phyloP scores from a whole-genome alignment of 2,329 filamentous ascomycete species.

The Biscogniauxia marginata region DNA sequence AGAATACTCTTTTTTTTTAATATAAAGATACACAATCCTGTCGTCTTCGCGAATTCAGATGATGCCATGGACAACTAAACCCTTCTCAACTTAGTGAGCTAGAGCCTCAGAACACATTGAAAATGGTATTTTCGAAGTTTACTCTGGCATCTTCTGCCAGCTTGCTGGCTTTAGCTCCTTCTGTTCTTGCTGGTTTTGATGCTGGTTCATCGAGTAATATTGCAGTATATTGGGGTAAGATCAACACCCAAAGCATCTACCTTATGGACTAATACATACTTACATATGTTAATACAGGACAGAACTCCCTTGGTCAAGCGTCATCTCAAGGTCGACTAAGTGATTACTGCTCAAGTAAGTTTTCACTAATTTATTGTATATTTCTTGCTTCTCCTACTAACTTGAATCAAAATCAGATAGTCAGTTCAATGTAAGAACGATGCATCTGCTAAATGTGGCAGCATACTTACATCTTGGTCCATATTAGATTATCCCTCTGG shows the following conservation, averaged over 20 bases:
- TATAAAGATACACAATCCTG: conserved; percentile 8
- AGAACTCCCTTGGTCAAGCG: conserved; percentile 58
- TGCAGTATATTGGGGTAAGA: conserved; percentile 65
- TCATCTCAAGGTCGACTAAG: conserved; percentile 53
- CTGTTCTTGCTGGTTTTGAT: conserved; percentile 43
- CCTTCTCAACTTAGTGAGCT: conserved; percentile 21
- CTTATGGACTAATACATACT: conserved; percentile 4
- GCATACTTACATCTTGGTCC: conserved; percentile 5
- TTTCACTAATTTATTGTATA: neutral
- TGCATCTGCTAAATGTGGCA: neutral
- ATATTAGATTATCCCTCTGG: conserved; percentile 58
- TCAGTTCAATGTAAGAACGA: conserved; percentile 45
- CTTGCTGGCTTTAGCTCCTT: conserved; percentile 27
- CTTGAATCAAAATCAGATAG: conserved; percentile 33
- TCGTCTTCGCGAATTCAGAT: neutral
- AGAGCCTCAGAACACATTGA: conserved; percentile 18
- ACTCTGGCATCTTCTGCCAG: conserved; percentile 26
- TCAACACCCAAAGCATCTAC: neutral
- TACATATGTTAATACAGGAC: conserved; percentile 37
- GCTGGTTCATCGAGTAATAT: conserved; percentile 51
- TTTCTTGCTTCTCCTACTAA: no score
- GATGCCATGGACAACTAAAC: conserved; percentile 7
- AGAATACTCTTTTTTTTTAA: neutral
- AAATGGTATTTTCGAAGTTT: conserved; percentile 24
- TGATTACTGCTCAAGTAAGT: conserved; percentile 58